These are phyloP conservation scores for Plantago ovata DNA, from an alignment of 257 asterid species.

Conservation along the genomic window DNA sequence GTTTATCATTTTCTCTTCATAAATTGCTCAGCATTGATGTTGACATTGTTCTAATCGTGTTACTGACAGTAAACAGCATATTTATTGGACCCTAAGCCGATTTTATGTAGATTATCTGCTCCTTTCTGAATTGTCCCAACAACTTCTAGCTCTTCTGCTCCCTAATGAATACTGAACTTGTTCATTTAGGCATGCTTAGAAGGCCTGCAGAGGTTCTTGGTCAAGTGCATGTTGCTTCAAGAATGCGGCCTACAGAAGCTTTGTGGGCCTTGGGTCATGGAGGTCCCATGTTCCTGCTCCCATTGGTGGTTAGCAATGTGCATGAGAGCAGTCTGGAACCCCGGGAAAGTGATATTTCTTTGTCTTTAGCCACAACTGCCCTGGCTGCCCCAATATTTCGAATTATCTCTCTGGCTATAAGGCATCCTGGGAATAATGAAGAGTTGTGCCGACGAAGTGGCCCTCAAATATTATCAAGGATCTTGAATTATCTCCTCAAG, in stretches of 20 bases:
- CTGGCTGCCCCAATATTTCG: conserved; percentile 93
- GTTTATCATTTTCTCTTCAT: too few relatives aligned
- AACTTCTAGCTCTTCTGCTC: conserved; percentile 21
- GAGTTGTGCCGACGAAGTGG: conserved; percentile 87
- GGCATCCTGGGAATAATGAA: conserved; percentile 86
- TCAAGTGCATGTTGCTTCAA: conserved; percentile 64
- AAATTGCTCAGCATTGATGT: too few relatives aligned
- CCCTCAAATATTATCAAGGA: conserved; percentile 90
- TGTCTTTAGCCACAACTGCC: conserved; percentile 64
- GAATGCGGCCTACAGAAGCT: conserved; percentile 46
- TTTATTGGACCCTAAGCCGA: conserved; percentile 10
- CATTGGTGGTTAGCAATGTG: conserved; percentile 76
- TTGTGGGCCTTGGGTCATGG: conserved; percentile 97
- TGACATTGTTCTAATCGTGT: conserved; percentile 16
- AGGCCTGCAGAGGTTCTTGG: conserved; percentile 99
- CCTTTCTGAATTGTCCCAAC: conserved; percentile 15
- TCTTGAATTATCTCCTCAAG: conserved; percentile 82
- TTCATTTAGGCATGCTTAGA: conserved; percentile 69
- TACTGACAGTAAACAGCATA: neutral
- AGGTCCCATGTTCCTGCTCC: conserved; percentile 93
- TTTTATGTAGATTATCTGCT: conserved; percentile 10
- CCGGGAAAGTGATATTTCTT: conserved; percentile 58
- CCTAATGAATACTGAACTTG: conserved; percentile 17
- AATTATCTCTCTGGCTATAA: conserved; percentile 85
- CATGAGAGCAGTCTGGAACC: conserved; percentile 89